Base-by-base conservation (phyloP, 345 rosid genomes). In the Dovyalis caffra region DNA sequence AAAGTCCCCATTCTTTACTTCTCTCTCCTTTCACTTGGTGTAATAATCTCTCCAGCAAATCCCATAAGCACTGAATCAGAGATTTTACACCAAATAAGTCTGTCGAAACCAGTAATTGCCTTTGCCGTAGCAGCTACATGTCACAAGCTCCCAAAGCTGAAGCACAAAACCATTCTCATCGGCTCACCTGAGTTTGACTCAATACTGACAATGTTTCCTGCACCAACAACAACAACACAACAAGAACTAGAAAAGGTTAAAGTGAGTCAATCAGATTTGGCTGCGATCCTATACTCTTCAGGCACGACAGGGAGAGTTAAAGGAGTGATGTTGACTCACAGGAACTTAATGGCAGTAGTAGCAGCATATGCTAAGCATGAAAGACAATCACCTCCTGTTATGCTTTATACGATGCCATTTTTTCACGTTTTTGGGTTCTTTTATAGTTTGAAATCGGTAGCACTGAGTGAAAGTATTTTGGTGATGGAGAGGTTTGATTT, bases 281-380 rank as follows among this genome's bases (percentile, higher is more conserved):
- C 86, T 1, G 83, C 81, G 37, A 83, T 83, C 62, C 5, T 80
- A 79, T 85, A 47, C 79, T 83, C 86, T 2, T 83, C 85, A 1
- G 86, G 88, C 23, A 85, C 84, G 0, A 85, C 86, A 0, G 86
- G 84, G n/a, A 74, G 26, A 9, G 76, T 78, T 23, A 85, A 85
- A 71, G 86, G 80, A 29, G 88, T 83, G 69, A 64, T 76, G 83
- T 25, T 85, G 69, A 80, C 84, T 63, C 88, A 83, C 65, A 61
- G 84, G 57, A 80, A 80, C 69, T 21, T 82, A 0, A 73, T 49
- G 15, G 76, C 81, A 1, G 47, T 21, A 2, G 65, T 75, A 14
- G 76, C 80, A 0, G 25, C 12, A 40, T 62, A 18, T 5, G 31
- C 1, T 14, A 5, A 18, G 20, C 69, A 10, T 35, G 40, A 62